phyloP scores from a whole-genome alignment of 2,329 filamentous ascomycete genomes.

The Fusarium compactum region DNA sequence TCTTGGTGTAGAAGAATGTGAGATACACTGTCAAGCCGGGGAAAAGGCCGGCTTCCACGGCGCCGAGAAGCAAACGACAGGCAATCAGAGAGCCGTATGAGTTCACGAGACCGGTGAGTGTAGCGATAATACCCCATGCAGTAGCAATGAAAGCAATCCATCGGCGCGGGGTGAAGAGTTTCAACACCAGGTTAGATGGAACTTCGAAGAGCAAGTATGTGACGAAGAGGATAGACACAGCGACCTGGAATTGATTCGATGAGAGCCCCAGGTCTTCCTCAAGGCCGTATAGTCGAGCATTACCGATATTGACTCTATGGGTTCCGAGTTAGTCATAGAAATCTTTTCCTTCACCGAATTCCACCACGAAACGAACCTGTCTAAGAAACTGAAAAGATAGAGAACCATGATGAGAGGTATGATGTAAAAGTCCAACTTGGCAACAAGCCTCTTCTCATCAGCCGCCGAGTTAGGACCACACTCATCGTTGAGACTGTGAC shows the following conservation, averaged over 20 bases:
- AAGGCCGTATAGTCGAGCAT: slow-evolving; percentile 74
- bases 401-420: slow-evolving; percentile 75
- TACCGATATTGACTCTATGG: slow-evolving; percentile 76
- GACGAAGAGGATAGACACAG: slow-evolving; percentile 75
- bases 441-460: slow-evolving; percentile 68
- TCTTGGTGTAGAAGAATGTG: slow-evolving; percentile 81
- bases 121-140: slow-evolving; percentile 76
- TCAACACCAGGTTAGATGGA: slow-evolving; percentile 73
- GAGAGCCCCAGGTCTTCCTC: slow-evolving; percentile 71
- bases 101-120: slow-evolving; percentile 74
- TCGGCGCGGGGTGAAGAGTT: slow-evolving; percentile 70
- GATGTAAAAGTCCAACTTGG: slow-evolving; percentile 73
- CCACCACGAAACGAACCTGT: slow-evolving; percentile 67
- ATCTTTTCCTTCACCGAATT: neutral
- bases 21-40: slow-evolving; percentile 77
- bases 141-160: slow-evolving; percentile 75
- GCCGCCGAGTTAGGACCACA: slow-evolving; percentile 23
- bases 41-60: slow-evolving; percentile 77
- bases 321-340: slow-evolving; percentile 22
- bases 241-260: slow-evolving; percentile 75
- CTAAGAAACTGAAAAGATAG: slow-evolving; percentile 82
- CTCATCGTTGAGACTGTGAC: slow-evolving; percentile 38
- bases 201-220: slow-evolving; percentile 73
- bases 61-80: slow-evolving; percentile 75
- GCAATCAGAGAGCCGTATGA: slow-evolving; percentile 75